Base-by-base conservation (phyloP, 306 rosid species). In the Lathyrus aphaca region DNA sequence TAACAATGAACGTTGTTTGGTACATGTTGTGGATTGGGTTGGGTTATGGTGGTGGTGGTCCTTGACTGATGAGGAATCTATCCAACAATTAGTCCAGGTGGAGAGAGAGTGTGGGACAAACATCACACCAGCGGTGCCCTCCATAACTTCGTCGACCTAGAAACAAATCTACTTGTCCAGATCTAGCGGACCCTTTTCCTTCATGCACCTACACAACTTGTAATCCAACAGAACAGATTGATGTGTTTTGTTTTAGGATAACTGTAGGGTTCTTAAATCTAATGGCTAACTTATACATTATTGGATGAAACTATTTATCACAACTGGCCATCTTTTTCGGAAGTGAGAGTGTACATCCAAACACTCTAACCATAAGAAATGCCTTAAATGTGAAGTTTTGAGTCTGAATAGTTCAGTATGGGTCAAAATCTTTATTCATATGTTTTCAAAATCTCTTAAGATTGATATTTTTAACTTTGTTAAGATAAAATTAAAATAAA, bases 91-190 rank as follows among this genome's bases (percentile, higher is more conserved):
- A 18, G n/a, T 50, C 37, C 62, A 18, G 49, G 19, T 74, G 66
- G 63, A 75, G 30, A 40, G 62, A 44, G 16, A 57, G 68, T 18
- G 21, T 66, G 69, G 27, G 37, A 68, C 69, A 75, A 46, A 42
- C 53, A 45, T 54, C 30, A 53, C 15, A 54, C 37, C 37, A 23
- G 14, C 1, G 0, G 13, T 56, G 4, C 10, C 39, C 46, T 60
- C 42, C 50, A 11, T 38, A 56, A 27, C 62, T 56, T 8, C 32
- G 12, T 37, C 49, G 35, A 59, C 13, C 58, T 51, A 57, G 25
- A 55, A 65, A 10, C 14, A 16, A 37, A 38, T 4, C 29, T 27
- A 21, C 35, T 25, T 3, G 17, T 62, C 60, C 40, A 63, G 18
- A 54, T 50, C 63, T 16, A 10, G n/a, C 27, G 35, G 69, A 19